phyloP scores from a whole-genome alignment of 108 stramenopile genomes.

The Chaetoceros tenuissimus region DNA sequence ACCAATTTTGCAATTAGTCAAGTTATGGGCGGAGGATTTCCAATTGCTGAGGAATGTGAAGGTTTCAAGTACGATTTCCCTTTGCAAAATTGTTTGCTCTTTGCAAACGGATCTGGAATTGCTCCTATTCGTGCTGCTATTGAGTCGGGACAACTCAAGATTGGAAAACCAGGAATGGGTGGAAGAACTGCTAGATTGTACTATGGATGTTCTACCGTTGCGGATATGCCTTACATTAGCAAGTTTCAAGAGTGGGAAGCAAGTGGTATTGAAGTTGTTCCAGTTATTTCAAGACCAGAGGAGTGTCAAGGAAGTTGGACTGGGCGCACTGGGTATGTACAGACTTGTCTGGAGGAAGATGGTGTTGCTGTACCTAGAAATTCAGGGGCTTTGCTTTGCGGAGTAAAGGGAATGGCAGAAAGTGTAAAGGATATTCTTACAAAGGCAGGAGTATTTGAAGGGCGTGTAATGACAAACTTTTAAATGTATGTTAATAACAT shows the following conservation, averaged over 20 bases:
- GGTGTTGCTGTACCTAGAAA: constrained; percentile 81
- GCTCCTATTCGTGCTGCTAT: constrained; percentile 90
- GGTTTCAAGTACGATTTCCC: constrained; percentile 90
- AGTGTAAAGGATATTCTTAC: constrained; percentile 70
- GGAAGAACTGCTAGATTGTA: constrained; percentile 71
- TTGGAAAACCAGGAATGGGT: constrained; percentile 30
- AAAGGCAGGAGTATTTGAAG: constrained; percentile 85
- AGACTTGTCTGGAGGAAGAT: constrained; percentile 85
- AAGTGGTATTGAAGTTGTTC: constrained; percentile 73
- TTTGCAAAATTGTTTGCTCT: constrained; percentile 74
- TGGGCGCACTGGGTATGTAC: constrained; percentile 84
- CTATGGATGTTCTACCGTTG: constrained; percentile 71
- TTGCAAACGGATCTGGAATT: constrained; percentile 82
- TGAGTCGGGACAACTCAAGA: constrained; percentile 61
- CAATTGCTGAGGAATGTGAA: constrained; percentile 72
- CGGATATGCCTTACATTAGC: constrained; percentile 74
- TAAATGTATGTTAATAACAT: too few species aligned
- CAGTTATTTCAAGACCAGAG: constrained; percentile 63
- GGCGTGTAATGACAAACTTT: constrained; percentile 85
- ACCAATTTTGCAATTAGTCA: constrained; percentile 58
- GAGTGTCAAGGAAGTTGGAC: constrained; percentile 36
- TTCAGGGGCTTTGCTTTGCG: constrained; percentile 67
- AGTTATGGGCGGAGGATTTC: constrained; percentile 84
- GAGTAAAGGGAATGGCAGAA: constrained; percentile 83
- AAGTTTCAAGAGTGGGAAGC: constrained; percentile 76